Evolutionary conservation across 176 grass and related monocot genomes (phyloP).

Genomic region (Carex scoparia): DNA sequence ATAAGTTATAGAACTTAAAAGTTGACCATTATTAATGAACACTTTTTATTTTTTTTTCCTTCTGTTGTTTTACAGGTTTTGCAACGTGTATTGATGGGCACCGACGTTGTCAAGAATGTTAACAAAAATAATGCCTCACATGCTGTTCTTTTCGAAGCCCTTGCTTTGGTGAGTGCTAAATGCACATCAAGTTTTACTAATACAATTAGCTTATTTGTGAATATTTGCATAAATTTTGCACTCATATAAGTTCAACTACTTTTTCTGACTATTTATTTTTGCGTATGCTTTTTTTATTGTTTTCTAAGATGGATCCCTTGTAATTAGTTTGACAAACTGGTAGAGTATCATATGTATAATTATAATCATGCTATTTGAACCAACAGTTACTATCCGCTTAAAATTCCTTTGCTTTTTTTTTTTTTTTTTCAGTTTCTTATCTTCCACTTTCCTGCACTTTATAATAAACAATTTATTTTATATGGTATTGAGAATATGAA

Average conservation of each 20-base stretch:
- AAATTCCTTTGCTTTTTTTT: background rate
- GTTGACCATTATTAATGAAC: background rate
- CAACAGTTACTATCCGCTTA: background rate
- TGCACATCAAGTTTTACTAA: background rate
- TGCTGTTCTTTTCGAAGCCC: slow-evolving; percentile 97
- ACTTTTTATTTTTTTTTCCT: background rate
- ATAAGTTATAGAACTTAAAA: background rate
- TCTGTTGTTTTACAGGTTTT: slow-evolving; percentile 58
- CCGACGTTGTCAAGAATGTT: slow-evolving; percentile 98
- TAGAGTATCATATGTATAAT: background rate
- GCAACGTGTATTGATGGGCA: slow-evolving; percentile 98
- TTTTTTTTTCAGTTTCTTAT: background rate
- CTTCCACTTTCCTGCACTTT: background rate
- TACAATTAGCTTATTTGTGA: background rate
- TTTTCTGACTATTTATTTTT: background rate
- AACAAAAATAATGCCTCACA: slow-evolving; percentile 99
- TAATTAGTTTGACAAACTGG: background rate
- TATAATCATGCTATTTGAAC: background rate
- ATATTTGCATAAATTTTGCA: background rate
- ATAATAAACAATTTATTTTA: background rate
- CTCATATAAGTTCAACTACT: background rate
- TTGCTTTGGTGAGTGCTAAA: slow-evolving; percentile 72
- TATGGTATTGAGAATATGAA: background rate
- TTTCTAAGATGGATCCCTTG: background rate
- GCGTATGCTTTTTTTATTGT: background rate